Evolutionary conservation across 805 yeast species (phyloP), one percentile per base, ranked within the genome.

Genomic region (Barnettozyma siamensis): DNA sequence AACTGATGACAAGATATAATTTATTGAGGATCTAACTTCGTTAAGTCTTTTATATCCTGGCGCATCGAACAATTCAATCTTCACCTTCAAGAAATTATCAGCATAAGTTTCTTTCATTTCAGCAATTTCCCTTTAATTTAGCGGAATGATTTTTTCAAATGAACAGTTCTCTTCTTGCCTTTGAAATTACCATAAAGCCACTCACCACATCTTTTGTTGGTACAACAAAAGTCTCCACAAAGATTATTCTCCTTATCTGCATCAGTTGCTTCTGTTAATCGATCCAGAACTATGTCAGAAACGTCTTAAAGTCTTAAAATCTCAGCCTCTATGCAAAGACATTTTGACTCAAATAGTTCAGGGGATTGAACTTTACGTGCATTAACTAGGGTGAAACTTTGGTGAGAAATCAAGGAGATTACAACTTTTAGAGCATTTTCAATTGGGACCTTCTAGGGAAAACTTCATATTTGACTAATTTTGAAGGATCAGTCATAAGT

Each of bases 221-320:
- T 63, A 37, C 65, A 43, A 2, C 71, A 76, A 6, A 60, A 62
- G 37, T 72, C 75, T 21, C 62, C 55, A 49, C 62, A 53, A 16
- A 59, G 49, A 10, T 60, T 58, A 29, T 53, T 43, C n/a, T 46
- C 45, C 6, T 55, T 51, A 1, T 74, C 69, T 4, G 44, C 38
- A n/a, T 64, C 67, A n/a, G 72, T 60, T 0, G 77, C 70, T 19
- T 60, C 66, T 39, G 72, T 75, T 48, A 67, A 75, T n/a, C 57
- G 45, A 43, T 74, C 78, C 8, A 75, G 50, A 4, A 66, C 66
- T 17, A 75, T 48, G 16, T 64, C 63, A 5, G 67, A 50, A 3
- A 43, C 44, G 5, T 50, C 49, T 3, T 53, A 49, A 8, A 55
- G 42, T 20, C 41, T 50, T 38, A 55, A n/a, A 9, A 50, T 13